Conservation (phyloP, 2,329 filamentous ascomycete genomes). For the Sporothrix euskadiensis region DNA sequence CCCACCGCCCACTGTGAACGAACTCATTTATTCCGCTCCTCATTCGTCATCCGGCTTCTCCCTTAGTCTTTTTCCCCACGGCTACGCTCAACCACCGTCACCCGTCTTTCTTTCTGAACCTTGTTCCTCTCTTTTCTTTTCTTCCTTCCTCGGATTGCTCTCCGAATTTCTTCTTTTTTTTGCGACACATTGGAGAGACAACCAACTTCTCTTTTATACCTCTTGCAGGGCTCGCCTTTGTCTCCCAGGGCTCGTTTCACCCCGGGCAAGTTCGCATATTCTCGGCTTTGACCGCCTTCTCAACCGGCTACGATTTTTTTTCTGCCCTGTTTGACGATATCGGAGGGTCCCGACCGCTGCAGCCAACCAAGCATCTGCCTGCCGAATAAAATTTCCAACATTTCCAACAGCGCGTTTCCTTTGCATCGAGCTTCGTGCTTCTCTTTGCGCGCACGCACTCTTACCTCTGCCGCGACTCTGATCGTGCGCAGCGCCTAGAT, state of each 20-base stretch:
- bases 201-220: conserved; percentile 11
- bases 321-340: conserved; percentile 31
- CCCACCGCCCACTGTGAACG: conserved; percentile 20
- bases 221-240: conserved; percentile 15
- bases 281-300: conserved; percentile 34
- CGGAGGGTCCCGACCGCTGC: conserved; percentile 27
- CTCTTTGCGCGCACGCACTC: conserved; percentile 17
- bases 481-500: conserved; percentile 14
- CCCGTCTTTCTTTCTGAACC: background rate
- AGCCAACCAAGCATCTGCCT: conserved; percentile 21
- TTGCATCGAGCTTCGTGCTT: conserved; percentile 4
- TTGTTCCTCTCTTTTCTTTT: conserved; percentile 15
- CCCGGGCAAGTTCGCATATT: conserved; percentile 26
- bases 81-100: conserved; percentile 3
- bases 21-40: conserved; percentile 25
- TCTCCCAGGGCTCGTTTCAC: conserved; percentile 1
- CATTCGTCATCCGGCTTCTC: conserved; percentile 30
- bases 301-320: conserved; percentile 27
- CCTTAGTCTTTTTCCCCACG: conserved; percentile 26
- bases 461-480: background rate
- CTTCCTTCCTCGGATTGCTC: background rate
- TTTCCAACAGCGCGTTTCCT: conserved; percentile 2
- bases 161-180: conserved; percentile 6
- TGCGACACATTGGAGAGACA: conserved; percentile 11
- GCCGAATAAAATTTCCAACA: conserved; percentile 5